Evolutionary conservation across 345 rosid species (phyloP), one percentile per base, ranked within the genome.

Genomic region (Rhizophora mangle): DNA sequence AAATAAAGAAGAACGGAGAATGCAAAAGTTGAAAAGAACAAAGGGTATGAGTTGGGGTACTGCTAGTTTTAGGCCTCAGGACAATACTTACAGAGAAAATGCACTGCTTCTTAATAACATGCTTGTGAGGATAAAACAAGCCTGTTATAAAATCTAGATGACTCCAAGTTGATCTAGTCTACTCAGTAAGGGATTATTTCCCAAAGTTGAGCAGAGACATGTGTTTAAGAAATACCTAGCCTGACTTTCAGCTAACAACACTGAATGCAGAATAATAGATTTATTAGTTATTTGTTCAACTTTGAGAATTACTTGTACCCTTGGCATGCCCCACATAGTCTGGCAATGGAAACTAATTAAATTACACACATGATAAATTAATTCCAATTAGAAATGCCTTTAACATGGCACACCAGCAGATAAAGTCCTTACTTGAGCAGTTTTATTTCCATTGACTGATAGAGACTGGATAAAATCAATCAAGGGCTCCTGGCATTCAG

Each of bases 401-500:
- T 4, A 19, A 68, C 15, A 65, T 68, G 62, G 68, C 62, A 18
- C 26, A 62, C 19, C 65, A 53, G 63, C 4, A 32, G 55, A 51
- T 65, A 67, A n/a, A 11, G 19, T 56, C 47, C 86, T 82, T 76
- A 87, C 99, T 67, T 83, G 76, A 51, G 96, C 97, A 64, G 94
- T 92, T 88, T 95, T 90, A 62, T 73, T 78, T 54, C 99, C 99
- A 80, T 88, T 95, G 56, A 84, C 39, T 20, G 98, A 86, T 53
- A 95, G 79, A 69, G 83, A 82, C 63, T 83, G 74, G 62, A 90
- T 85, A 60, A 81, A 95, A 72, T 95, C 97, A 58, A 95, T 90
- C 78, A 95, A 82, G 6, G 96, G 97, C 72, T 89, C 96, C 62
- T 92, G 96, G 76, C 97, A 95, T 62, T 95, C 98, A 26, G 73